These are phyloP conservation scores for Penicillium olsonii DNA, from an alignment of 2,329 filamentous ascomycete genomes.

Conservation along the genomic window DNA sequence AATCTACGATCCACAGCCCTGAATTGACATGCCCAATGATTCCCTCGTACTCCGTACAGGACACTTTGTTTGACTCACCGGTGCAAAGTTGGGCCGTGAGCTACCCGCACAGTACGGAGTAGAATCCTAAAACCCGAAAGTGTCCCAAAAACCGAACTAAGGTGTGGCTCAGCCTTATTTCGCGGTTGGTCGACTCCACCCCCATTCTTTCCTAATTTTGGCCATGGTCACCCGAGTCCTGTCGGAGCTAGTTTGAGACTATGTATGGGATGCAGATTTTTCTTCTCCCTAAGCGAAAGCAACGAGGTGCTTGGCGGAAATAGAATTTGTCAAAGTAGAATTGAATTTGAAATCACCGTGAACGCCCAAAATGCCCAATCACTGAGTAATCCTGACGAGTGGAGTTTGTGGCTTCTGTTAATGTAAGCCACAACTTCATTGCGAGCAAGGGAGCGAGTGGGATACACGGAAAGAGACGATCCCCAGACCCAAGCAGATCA, in stretches of 20 bases:
- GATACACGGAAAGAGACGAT: constrained; percentile 1
- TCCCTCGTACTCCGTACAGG: neutral
- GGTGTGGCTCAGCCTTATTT: constrained; percentile 27
- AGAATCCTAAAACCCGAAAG: neutral
- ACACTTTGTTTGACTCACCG: constrained; percentile 4
- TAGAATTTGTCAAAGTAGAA: neutral
- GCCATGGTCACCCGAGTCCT: constrained; percentile 16
- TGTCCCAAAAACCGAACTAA: constrained; percentile 9
- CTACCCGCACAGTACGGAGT: neutral
- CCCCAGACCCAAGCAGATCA: constrained; percentile 18
- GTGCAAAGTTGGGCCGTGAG: constrained; percentile 4
- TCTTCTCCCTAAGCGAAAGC: constrained; percentile 2
- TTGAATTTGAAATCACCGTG: constrained; percentile 6
- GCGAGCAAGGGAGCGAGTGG: neutral
- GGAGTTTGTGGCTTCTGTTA: constrained; percentile 9
- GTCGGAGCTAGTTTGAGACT: constrained; percentile 10
- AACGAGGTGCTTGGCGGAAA: constrained; percentile 1
- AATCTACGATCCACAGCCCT: neutral
- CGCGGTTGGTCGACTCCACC: constrained; percentile 12
- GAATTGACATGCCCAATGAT: neutral
- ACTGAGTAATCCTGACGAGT: constrained; percentile 1
- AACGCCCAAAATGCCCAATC: constrained; percentile 10
- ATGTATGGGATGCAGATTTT: neutral
- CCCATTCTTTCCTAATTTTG: constrained; percentile 13
- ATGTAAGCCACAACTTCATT: constrained; percentile 14